These are phyloP conservation scores for Suillus hirtellus DNA, from an alignment of 768 basidiomycete species.

Conservation along the genomic window DNA sequence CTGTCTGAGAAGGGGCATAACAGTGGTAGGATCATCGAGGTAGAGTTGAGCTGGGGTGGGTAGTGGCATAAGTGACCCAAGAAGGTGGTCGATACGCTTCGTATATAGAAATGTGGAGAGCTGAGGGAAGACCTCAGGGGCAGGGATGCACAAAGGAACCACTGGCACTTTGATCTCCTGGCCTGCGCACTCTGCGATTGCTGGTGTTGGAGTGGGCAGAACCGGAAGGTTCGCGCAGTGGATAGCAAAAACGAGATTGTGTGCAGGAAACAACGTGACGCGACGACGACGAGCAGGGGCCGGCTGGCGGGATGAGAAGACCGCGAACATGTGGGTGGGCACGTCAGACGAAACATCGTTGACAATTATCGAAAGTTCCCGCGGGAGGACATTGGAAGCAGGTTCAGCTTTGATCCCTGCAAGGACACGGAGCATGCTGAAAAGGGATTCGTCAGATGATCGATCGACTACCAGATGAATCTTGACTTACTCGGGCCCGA, in stretches of 20 bases:
- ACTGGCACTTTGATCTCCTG: conserved; percentile 50
- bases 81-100: conserved; percentile 57
- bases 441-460: conserved; percentile 15
- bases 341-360: conserved; percentile 33
- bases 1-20: conserved; percentile 15
- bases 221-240: conserved; percentile 32
- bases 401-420: conserved; percentile 27
- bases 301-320: conserved; percentile 27
- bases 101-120: conserved; percentile 71
- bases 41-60: conserved; percentile 27
- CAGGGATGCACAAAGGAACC: conserved; percentile 68
- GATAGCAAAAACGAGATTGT: conserved; percentile 36
- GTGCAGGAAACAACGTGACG: conserved; percentile 37
- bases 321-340: conserved; percentile 34
- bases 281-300: conserved; percentile 26
- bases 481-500: conserved; percentile 29
- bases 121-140: conserved; percentile 64
- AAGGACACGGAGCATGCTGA: conserved; percentile 33
- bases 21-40: conserved; percentile 24
- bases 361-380: conserved; percentile 25
- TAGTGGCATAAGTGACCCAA: conserved; percentile 62
- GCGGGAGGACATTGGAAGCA: conserved; percentile 26
- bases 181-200: conserved; percentile 17
- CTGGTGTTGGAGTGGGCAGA: conserved; percentile 20
- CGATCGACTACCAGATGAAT: neutral